These are phyloP conservation scores for Escovopsis sp. DNA, from an alignment of 2,329 filamentous ascomycete species.

Conservation along the genomic window DNA sequence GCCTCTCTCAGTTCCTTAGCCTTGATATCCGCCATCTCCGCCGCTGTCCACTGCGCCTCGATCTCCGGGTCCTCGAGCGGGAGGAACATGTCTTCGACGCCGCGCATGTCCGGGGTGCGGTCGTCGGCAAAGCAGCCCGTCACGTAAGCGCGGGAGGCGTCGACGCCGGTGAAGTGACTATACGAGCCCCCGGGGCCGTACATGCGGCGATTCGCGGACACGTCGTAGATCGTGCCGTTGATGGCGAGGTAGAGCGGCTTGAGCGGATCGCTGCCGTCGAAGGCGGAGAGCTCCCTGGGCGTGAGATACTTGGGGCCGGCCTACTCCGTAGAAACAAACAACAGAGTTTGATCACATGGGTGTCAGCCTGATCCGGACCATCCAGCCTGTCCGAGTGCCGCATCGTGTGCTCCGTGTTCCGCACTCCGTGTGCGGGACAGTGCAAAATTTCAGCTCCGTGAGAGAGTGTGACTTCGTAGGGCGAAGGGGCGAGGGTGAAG, in stretches of 20 bases:
- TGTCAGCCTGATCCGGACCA: not conserved
- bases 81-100: conserved; percentile 74
- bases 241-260: conserved; percentile 83
- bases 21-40: conserved; percentile 36
- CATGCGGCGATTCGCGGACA: conserved; percentile 49
- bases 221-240: conserved; percentile 77
- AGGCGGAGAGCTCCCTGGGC: conserved; percentile 53
- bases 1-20: conserved; percentile 52
- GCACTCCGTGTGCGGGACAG: too few species aligned
- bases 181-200: conserved; percentile 82
- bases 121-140: conserved; percentile 88
- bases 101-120: conserved; percentile 67
- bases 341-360: too few species aligned
- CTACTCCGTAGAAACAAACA: conserved; percentile 18
- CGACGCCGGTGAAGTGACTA: conserved; percentile 69
- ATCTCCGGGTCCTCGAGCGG: conserved; percentile 46
- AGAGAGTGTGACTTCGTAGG: too few species aligned
- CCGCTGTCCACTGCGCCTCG: conserved; percentile 40
- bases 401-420: too few species aligned
- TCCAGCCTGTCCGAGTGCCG: too few species aligned
- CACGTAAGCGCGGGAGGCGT: conserved; percentile 78
- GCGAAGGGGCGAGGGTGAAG: too few species aligned
- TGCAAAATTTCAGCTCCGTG: too few species aligned
- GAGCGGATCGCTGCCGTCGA: conserved; percentile 59
- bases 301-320: conserved; percentile 52